These are phyloP conservation scores for Phytophthora colocasiae DNA, from an alignment of 352 stramenopile species.

Conservation along the genomic window DNA sequence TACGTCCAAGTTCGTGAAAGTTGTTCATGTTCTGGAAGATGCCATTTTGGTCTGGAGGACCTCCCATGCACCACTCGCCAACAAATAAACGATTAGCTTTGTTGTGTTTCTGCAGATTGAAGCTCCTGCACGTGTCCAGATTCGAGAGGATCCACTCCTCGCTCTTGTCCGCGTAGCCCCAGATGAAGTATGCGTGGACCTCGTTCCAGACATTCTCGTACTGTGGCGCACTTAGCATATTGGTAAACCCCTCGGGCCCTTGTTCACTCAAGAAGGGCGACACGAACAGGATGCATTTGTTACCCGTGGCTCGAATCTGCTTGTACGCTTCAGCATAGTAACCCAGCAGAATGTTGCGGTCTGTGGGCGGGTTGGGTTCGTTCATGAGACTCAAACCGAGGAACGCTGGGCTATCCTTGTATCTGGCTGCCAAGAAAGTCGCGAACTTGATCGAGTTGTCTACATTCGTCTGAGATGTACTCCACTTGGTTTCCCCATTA, in stretches of 20 bases:
- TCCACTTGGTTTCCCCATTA: slow-evolving; percentile 30
- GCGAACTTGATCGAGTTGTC: slow-evolving; percentile 48
- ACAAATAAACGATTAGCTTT: slow-evolving; percentile 38
- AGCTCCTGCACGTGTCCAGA: slow-evolving; percentile 28
- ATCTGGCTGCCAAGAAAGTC: slow-evolving; percentile 47
- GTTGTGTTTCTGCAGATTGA: slow-evolving; percentile 8
- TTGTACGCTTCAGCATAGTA: slow-evolving; percentile 54
- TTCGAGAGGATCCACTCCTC: slow-evolving; percentile 28
- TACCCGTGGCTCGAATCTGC: slow-evolving; percentile 36
- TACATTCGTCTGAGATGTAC: slow-evolving; percentile 23
- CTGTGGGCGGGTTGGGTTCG: slow-evolving; percentile 38
- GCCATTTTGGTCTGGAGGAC: slow-evolving; percentile 24
- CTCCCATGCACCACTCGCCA: slow-evolving; percentile 57
- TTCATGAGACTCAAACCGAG: slow-evolving; percentile 65
- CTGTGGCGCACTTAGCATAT: slow-evolving; percentile 32
- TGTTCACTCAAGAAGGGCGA: slow-evolving; percentile 51
- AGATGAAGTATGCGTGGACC: slow-evolving; percentile 62
- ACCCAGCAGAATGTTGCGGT: slow-evolving; percentile 19
- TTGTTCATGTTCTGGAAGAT: slow-evolving; percentile 32
- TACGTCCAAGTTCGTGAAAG: slow-evolving; percentile 32
- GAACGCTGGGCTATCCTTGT: slow-evolving; percentile 53
- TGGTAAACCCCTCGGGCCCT: slow-evolving; percentile 6
- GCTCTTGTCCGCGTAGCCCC: slow-evolving; percentile 35
- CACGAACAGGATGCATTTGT: slow-evolving; percentile 50
- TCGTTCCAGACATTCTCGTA: slow-evolving; percentile 70